phyloP scores from a whole-genome alignment of 352 stramenopile genomes.

The Plasmopara muralis region DNA sequence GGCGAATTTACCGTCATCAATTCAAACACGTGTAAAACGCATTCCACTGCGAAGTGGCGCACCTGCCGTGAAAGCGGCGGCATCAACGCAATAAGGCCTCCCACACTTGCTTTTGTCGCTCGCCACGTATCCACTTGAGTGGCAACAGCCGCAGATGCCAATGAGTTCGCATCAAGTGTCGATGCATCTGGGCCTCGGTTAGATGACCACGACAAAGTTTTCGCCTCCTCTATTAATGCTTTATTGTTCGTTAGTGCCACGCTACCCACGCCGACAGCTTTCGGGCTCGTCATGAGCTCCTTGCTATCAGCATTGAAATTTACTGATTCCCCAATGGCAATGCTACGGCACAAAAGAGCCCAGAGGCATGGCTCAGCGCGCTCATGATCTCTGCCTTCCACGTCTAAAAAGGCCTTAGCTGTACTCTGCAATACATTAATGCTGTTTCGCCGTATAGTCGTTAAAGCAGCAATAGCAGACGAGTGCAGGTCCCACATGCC shows the following conservation, averaged over 20 bases:
- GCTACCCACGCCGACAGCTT: slow-evolving; percentile 32
- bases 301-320: slow-evolving; percentile 26
- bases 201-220: slow-evolving; percentile 12
- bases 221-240: slow-evolving; percentile 12
- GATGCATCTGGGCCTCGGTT: slow-evolving; percentile 16
- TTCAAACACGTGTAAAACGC: slow-evolving; percentile 69
- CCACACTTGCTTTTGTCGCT: slow-evolving; percentile 58
- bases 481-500: slow-evolving; percentile 64
- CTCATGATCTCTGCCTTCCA: slow-evolving; percentile 46
- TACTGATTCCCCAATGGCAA: slow-evolving; percentile 70
- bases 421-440: slow-evolving; percentile 46
- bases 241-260: slow-evolving; percentile 10
- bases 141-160: slow-evolving; percentile 34
- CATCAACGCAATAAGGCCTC: slow-evolving; percentile 47
- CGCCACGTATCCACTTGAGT: slow-evolving; percentile 68
- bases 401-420: slow-evolving; percentile 56
- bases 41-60: slow-evolving; percentile 70
- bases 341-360: slow-evolving; percentile 72
- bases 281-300: slow-evolving; percentile 69
- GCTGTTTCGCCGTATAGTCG: slow-evolving; percentile 26
- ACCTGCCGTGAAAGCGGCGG: slow-evolving; percentile 69
- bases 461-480: slow-evolving; percentile 26
- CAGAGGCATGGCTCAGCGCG: slow-evolving; percentile 53
- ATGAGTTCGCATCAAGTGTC: slow-evolving; percentile 21
- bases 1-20: slow-evolving; percentile 30